These are phyloP conservation scores for Diaporthe humulicola DNA, from an alignment of 2,329 filamentous ascomycete genomes.

Conservation along the genomic window DNA sequence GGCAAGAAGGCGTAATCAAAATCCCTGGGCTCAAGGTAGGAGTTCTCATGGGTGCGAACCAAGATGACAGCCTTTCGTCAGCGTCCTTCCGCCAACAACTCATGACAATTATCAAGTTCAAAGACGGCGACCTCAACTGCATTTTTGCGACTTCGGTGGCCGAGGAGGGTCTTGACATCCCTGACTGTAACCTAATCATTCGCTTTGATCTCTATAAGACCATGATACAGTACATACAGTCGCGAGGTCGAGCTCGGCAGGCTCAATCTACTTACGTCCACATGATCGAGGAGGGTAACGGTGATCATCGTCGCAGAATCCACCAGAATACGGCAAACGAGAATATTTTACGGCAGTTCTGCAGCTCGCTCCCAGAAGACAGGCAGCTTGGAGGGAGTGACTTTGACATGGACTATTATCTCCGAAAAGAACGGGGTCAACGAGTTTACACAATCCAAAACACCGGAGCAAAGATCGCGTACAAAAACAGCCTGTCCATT, in stretches of 20 bases:
- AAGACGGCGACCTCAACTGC: slow-evolving; percentile 70
- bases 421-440: slow-evolving; percentile 63
- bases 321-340: slow-evolving; percentile 73
- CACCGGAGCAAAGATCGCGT: slow-evolving; percentile 85
- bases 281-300: slow-evolving; percentile 83
- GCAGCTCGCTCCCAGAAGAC: slow-evolving; percentile 79
- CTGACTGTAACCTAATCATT: slow-evolving; percentile 75
- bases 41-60: slow-evolving; percentile 67
- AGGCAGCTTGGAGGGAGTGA: slow-evolving; percentile 75
- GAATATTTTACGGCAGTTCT: slow-evolving; percentile 79
- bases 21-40: slow-evolving; percentile 71
- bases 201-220: slow-evolving; percentile 91
- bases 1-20: slow-evolving; percentile 61
- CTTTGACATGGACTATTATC: slow-evolving; percentile 66
- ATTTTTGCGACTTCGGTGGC: slow-evolving; percentile 76
- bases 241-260: slow-evolving; percentile 86
- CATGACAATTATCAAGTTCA: slow-evolving; percentile 76
- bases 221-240: slow-evolving; percentile 96
- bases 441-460: slow-evolving; percentile 70
- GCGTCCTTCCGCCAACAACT: slow-evolving; percentile 82
- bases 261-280: slow-evolving; percentile 83
- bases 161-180: slow-evolving; percentile 77
- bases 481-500: slow-evolving; percentile 78
- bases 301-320: slow-evolving; percentile 68
- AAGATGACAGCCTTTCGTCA: slow-evolving; percentile 67